These are phyloP conservation scores for Simplicillium aogashimaense DNA, from an alignment of 2,329 filamentous ascomycete species.

Conservation along the genomic window DNA sequence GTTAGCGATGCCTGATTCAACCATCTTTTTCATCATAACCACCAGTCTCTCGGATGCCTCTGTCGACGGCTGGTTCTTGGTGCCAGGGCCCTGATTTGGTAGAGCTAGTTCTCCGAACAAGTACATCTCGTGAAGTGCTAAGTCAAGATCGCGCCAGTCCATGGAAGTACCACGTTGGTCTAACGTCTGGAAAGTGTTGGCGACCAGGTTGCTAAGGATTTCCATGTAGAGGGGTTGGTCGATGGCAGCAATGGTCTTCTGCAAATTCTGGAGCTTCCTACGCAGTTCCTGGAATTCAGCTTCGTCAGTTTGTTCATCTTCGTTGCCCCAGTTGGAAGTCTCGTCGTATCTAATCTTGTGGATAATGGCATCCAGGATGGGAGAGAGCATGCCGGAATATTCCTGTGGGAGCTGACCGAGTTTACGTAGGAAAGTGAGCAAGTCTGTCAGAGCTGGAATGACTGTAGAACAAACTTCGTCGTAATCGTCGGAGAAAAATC, in stretches of 20 bases:
- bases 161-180: slow-evolving; percentile 64
- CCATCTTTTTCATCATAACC: slow-evolving; percentile 92
- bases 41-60: slow-evolving; percentile 73
- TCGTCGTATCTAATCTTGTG: slow-evolving; percentile 97
- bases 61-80: slow-evolving; percentile 72
- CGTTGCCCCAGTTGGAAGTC: slow-evolving; percentile 84
- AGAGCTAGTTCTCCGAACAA: slow-evolving; percentile 92
- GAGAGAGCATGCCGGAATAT: slow-evolving; percentile 74
- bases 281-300: slow-evolving; percentile 94
- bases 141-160: slow-evolving; percentile 90
- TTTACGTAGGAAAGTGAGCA: slow-evolving; percentile 84
- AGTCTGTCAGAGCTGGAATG: slow-evolving; percentile 84
- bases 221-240: slow-evolving; percentile 85
- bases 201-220: slow-evolving; percentile 79
- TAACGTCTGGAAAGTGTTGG: slow-evolving; percentile 72
- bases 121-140: slow-evolving; percentile 92
- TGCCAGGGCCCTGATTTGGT: slow-evolving; percentile 75
- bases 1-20: slow-evolving; percentile 76
- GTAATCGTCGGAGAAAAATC: slow-evolving; percentile 96
- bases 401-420: slow-evolving; percentile 61
- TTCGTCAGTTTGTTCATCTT: slow-evolving; percentile 92
- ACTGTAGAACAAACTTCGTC: slow-evolving; percentile 96
- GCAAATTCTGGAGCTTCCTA: slow-evolving; percentile 78
- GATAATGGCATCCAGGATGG: slow-evolving; percentile 85
- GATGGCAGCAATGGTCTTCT: slow-evolving; percentile 85